phyloP scores from a whole-genome alignment of 176 grass and related monocot genomes.

The Olyra latifolia region DNA sequence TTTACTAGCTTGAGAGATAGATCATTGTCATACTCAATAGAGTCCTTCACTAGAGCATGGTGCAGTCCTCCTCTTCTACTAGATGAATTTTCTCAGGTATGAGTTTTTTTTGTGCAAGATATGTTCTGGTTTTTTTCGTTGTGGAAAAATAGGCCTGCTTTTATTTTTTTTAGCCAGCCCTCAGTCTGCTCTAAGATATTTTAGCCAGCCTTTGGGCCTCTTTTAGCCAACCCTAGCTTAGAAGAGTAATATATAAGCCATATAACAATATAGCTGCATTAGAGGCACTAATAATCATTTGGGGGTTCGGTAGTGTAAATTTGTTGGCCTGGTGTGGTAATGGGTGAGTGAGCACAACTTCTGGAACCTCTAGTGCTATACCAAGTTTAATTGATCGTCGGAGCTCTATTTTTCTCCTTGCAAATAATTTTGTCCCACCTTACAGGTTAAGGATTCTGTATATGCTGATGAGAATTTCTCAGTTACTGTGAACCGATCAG shows the following conservation, averaged over 20 bases:
- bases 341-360: background rate
- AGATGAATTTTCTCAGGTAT: conserved; percentile 91
- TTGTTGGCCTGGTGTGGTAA: background rate
- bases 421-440: background rate
- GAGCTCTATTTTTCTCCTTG: background rate
- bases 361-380: background rate
- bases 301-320: background rate
- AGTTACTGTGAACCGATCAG: conserved; percentile 69
- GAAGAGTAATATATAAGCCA: background rate
- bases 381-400: background rate
- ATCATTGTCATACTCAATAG: conserved; percentile 51
- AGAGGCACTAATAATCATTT: background rate
- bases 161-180: background rate
- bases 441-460: conserved; percentile 77
- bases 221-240: background rate
- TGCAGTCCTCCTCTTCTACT: conserved; percentile 87
- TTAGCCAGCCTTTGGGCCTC: background rate
- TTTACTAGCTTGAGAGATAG: conserved; percentile 78
- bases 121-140: background rate
- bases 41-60: conserved; percentile 88
- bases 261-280: background rate
- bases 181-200: background rate
- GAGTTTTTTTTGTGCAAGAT: background rate
- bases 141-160: background rate
- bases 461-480: conserved; percentile 86